Evolutionary conservation across 1,284 basidiomycete species (phyloP), one percentile per base, ranked within the genome.

Genomic region (Sanguinoderma infundibulare): DNA sequence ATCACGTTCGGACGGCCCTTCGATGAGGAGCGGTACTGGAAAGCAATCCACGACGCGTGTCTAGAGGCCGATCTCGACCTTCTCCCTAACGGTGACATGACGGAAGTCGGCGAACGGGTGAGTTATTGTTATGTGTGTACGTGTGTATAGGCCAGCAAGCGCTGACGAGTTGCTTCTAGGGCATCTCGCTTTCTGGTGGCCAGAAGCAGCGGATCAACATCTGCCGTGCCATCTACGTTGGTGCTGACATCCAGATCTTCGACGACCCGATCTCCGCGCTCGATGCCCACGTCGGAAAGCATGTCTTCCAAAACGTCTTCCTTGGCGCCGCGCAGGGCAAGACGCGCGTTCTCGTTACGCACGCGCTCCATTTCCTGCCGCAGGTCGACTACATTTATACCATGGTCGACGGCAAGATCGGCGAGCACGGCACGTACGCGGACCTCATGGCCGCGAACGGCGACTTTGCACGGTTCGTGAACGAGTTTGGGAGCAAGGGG

Each of bases 71-170:
- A 96, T 76, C 77, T 96, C 26, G 90, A 90, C 46, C 86, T 95
- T 76, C 81, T 95, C 39, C 89, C 92, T 1, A 81, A 92, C 62
- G 92, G 92, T 4, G 94, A 98, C 70, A 72, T 90, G 64, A 97
- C 95, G 0, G 92, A 95, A 73, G 95, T 97, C 53, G 95, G 95
- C n/a, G 94, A 96, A 76, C 92, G 89, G 77, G 88, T 75, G 39
- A 9, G 68, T 50, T 10, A 30, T 35, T 22, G 28, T 35, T 50
- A 32, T 36, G 20, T 22, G 22, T 35, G n/a, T 22, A 2, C 10
- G 14, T 15, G 34, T 49, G 28, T 49, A 39, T 54, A 56, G 34
- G 24, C 24, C 49, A 7, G 15, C n/a, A n/a, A n/a, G 24, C 10
- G 17, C 39, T 30, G 15, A 49, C 14, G 2, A n/a, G 24, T 2